Evolutionary conservation across 2,329 filamentous ascomycete species (phyloP).

Genomic region (Moelleriella libera): DNA sequence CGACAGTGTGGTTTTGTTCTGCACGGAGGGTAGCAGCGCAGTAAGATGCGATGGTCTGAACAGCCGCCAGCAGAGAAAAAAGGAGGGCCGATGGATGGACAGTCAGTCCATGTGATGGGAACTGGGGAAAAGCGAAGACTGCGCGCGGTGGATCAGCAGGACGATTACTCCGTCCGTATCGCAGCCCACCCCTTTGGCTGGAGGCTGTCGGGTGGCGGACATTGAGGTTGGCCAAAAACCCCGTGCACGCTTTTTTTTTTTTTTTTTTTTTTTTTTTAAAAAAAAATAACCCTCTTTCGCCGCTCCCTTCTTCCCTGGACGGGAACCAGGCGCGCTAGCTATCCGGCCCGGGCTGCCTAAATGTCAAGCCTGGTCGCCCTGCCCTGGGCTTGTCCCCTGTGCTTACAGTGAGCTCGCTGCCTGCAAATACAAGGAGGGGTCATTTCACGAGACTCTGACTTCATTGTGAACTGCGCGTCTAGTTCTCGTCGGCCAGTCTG

Average conservation of each 20-base stretch:
- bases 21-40: slow-evolving; percentile 3
- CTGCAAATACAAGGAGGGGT: too few species aligned
- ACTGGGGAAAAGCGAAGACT: slow-evolving; percentile 4
- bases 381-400: too few species aligned
- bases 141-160: slow-evolving; percentile 15
- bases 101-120: slow-evolving; percentile 17
- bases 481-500: too few species aligned
- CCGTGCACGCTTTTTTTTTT: background rate
- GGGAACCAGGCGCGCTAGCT: background rate
- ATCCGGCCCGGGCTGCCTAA: background rate
- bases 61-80: slow-evolving; percentile 2
- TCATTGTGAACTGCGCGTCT: too few species aligned
- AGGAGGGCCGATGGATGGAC: slow-evolving; percentile 10
- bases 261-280: too few species aligned
- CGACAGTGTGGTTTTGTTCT: background rate
- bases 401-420: too few species aligned
- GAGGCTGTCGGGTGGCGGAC: background rate
- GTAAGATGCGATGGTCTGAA: slow-evolving; percentile 2
- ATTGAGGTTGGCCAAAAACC: background rate
- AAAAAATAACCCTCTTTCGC: background rate
- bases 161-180: slow-evolving; percentile 7
- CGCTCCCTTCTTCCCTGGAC: background rate
- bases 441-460: too few species aligned
- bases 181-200: slow-evolving; percentile 5
- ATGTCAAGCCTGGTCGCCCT: too few species aligned